Evolutionary conservation across 2,329 filamentous ascomycete species (phyloP), one percentile per base, ranked within the genome.

Genomic region (Aspergillus felis): DNA sequence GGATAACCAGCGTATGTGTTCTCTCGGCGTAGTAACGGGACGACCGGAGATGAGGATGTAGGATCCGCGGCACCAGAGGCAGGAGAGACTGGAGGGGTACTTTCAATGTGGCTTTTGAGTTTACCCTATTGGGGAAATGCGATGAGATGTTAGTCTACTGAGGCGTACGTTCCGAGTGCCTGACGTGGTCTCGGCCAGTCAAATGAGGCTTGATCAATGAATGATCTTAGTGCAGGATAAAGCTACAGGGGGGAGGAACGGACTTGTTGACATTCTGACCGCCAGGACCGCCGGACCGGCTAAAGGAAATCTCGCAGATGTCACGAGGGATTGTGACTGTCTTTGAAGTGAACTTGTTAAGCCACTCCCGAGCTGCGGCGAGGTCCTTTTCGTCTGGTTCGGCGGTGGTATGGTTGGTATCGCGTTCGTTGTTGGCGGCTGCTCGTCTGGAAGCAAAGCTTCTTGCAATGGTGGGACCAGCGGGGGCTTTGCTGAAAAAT

Each of bases 221-320:
- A 14, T 41, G 51, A n/a, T 10, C 17, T 12, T 17, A 20, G 27
- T 20, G 32, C 27, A 35, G 6, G 17, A n/a, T 12, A 35, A 9
- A 49, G 51, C 29, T 51, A 55, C 57, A 24, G 38, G 46, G 22
- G 41, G 51, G 61, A 57, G 57, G 52, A 54, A 68, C 78, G 62
- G 72, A 87, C 85, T 88, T 88, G 74, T 88, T 88, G 56, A 88
- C 85, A 74, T 88, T 87, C 70, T 88, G 85, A 10, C 85, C 85
- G 52, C 85, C 85, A 20, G 85, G 85, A 3, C 85, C 85, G 53
- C 84, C 85, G 2, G 85, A 86, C 57, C 85, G 79, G 68, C 83
- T 86, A 70, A 86, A 88, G 51, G 79, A 83, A 62, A 87, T 68
- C 59, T 85, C 79, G 65, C 83, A 80, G 57, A 87, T 77, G 61